Evolutionary conservation across 2,329 filamentous ascomycete species (phyloP).

Genomic region (Fusarium sp.): DNA sequence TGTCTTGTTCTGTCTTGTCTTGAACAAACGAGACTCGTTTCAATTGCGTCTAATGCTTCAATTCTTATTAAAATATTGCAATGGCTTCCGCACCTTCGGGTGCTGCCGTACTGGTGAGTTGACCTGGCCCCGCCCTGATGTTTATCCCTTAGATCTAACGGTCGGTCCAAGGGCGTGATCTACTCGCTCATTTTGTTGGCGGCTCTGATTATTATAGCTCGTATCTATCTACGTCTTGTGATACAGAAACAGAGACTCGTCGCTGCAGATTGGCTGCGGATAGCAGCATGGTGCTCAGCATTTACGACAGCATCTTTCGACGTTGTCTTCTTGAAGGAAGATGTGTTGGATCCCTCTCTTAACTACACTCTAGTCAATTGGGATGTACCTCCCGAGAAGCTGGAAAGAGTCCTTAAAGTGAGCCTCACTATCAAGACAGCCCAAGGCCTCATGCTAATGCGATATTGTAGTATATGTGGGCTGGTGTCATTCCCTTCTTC

Average conservation of each 20-base stretch:
- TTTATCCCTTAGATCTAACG: background rate
- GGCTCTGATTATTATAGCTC: conserved; percentile 17
- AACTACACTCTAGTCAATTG: conserved; percentile 35
- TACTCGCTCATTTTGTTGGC: background rate
- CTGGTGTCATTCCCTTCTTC: conserved; percentile 24
- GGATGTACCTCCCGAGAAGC: conserved; percentile 11
- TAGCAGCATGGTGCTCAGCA: conserved; percentile 26
- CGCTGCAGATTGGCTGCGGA: conserved; percentile 17
- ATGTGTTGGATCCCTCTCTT: conserved; percentile 8
- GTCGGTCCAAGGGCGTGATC: background rate
- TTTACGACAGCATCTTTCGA: conserved; percentile 17
- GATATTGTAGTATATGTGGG: conserved; percentile 23
- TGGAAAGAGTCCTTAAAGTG: conserved; percentile 4
- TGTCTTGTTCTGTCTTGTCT: background rate
- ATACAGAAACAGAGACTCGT: conserved; percentile 34
- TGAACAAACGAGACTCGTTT: background rate
- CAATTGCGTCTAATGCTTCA: background rate
- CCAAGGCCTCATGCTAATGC: background rate
- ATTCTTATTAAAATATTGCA: background rate
- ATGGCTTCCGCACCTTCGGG: conserved; percentile 25
- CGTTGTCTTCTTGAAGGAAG: conserved; percentile 10
- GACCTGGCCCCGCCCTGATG: too few relatives aligned
- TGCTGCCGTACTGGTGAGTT: conserved; percentile 19
- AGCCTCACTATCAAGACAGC: background rate
- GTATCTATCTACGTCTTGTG: conserved; percentile 30